Evolutionary conservation across 768 basidiomycete genomes (phyloP), one percentile per base, ranked within the genome.

Genomic region (Trametes cubensis): DNA sequence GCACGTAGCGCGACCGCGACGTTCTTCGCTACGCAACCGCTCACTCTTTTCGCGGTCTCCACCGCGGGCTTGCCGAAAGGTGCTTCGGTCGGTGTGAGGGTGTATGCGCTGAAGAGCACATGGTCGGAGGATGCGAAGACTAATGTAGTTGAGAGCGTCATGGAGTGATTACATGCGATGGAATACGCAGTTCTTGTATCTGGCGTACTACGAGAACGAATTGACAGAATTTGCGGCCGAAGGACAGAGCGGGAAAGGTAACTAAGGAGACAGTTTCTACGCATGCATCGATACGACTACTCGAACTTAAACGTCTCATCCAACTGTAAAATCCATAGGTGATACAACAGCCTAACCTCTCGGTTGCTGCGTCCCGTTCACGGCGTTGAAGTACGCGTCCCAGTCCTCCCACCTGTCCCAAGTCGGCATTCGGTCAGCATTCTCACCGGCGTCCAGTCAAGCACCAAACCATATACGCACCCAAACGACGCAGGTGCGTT

Each of bases 401-500:
- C 61, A 62, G 30, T 62, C 55, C 17, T 53, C 40, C 55, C 49
- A 57, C 18, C 61, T 62, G 21, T 6, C 6, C 20, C 11, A 26
- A 26, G 17, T 7, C 13, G 3, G 5, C 20, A 4, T 7, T 15
- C 34, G 25, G 28, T 28, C 28, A 28, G 28, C 28, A 28, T 28
- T 28, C 28, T 28, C 7, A 7, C 28, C 7, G 28, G 28, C 28
- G 25, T 18, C 6, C 28, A 7, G 25, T 23, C 18, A 10, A 52
- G 7, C 4, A 34, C 5, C 20, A 28, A 7, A 48, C 13, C 11
- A 10, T 20, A 15, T 15, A 75, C 84, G 64, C 65, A 87, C 87
- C 83, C 83, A 51, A 85, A 85, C 17, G 80, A 79, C 11, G 78
- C 76, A 5, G 85, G 84, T n/a, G 85, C 83, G 54, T 75, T 78